Evolutionary conservation across 164 flowering plant genomes (phyloP).

Genomic region (Chloranthus sessilifolius): DNA sequence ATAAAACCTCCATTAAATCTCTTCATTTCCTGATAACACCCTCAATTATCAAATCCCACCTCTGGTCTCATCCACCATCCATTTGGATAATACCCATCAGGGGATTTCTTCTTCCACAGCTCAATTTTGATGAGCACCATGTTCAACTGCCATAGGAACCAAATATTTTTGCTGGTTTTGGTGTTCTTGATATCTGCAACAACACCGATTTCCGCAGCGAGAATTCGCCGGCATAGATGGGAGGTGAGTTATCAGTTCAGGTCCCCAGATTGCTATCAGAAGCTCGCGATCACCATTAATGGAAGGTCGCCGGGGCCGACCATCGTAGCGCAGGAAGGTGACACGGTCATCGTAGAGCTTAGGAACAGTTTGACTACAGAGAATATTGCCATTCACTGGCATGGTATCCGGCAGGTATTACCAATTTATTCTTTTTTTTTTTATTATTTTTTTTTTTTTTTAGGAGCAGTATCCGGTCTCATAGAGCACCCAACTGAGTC

Average conservation of each 20-base stretch:
- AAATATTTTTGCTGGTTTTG: too few species aligned
- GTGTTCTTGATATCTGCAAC: too few species aligned
- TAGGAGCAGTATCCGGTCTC: too few species aligned
- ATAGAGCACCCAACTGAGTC: too few species aligned
- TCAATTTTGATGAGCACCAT: too few species aligned
- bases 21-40: too few species aligned
- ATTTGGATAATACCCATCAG: too few species aligned
- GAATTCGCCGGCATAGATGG: conserved; percentile 54
- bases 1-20: too few species aligned
- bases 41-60: too few species aligned
- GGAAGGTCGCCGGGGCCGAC: conserved; percentile 78
- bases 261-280: conserved; percentile 73
- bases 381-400: conserved; percentile 91
- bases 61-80: too few species aligned
- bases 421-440: background rate
- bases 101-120: too few species aligned
- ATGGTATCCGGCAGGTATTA: conserved; percentile 84
- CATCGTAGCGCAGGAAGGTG: conserved; percentile 59
- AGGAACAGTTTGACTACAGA: conserved; percentile 68
- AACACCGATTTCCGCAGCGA: conserved; percentile 35
- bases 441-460: background rate
- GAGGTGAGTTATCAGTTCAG: conserved; percentile 68
- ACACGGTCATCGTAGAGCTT: conserved; percentile 74
- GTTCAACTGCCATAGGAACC: too few species aligned
- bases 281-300: conserved; percentile 60